Evolutionary conservation across 1,284 basidiomycete species (phyloP), one percentile per base, ranked within the genome.

Genomic region (Vanrija sp.): DNA sequence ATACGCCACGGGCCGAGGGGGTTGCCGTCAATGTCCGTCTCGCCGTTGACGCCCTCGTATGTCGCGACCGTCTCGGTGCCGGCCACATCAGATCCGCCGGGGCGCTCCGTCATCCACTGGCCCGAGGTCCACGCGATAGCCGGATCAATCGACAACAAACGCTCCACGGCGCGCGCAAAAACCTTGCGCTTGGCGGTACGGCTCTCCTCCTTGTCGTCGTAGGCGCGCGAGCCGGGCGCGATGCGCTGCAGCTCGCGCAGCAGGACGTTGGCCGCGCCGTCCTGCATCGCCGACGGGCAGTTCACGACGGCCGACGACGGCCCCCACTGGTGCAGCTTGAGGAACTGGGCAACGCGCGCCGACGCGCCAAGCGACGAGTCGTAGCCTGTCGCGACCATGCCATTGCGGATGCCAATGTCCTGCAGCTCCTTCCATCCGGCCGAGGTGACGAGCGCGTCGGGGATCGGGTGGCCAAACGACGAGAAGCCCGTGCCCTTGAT

Each of bases 61-160:
- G 28, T 23, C 15, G 55, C 59, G n/a, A 54, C 77, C 0, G 87
- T 91, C 72, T 91, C 89, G 3, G 86, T 87, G 51, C 83, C 81
- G 2, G 85, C 85, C 10, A 91, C 83, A 64, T 90, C 88, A 1
- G 86, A 88, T 1, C 88, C 88, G 43, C 88, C 88, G 6, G 86
- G 81, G 21, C 85, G 82, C 83, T 88, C 87, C 3, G 87, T 89
- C 87, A 88, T 89, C 87, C 87, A 90, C 75, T 90, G 88, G 0
- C 88, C 89, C 9, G 87, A 83, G 0, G 85, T 87, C 66, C 85
- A 90, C 0, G 86, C 85, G 25, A 73, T 59, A 0, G 75, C 65
- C 1, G 86, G 83, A 68, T 89, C 82, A 1, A 39, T 38, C 15
- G 52, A 52, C 12, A 58, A 43, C 9, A 62, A 55, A 14, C 52